These are phyloP conservation scores for Dactylellina sp. DNA, from an alignment of 2,329 filamentous ascomycete species.

Conservation along the genomic window DNA sequence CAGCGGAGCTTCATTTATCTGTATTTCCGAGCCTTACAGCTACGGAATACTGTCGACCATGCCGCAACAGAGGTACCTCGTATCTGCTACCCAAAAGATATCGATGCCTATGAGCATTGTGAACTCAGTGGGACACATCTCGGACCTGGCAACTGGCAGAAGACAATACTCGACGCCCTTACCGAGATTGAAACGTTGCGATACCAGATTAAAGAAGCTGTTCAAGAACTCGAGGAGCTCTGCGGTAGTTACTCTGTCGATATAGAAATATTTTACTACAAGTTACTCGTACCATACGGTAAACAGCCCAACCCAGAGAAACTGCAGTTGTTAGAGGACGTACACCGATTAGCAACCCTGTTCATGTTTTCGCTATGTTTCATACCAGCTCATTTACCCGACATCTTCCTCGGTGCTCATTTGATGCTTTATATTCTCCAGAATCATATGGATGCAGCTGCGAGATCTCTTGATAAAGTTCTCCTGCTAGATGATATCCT, in stretches of 20 bases:
- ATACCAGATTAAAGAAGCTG: neutral
- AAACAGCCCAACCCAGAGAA: too few relatives aligned
- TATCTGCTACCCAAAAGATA: neutral
- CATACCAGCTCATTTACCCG: neutral
- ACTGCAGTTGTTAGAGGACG: too few relatives aligned
- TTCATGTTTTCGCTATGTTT: constrained; percentile 4
- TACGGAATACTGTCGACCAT: neutral
- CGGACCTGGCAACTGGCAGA: neutral
- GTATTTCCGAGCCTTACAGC: neutral
- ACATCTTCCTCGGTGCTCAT: neutral
- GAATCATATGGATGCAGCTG: too few relatives aligned
- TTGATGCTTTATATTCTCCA: neutral
- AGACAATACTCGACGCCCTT: neutral
- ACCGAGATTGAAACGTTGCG: neutral
- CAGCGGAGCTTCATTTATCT: neutral
- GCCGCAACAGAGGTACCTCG: neutral
- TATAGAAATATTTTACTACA: too few relatives aligned
- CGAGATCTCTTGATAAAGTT: too few relatives aligned
- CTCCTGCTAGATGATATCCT: too few relatives aligned
- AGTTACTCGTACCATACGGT: too few relatives aligned
- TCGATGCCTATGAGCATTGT: neutral
- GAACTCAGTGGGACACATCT: neutral
- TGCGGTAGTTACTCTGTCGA: neutral
- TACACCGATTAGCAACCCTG: neutral
- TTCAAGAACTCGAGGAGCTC: neutral